Base-by-base conservation (phyloP, 176 grass and related monocot species). In the Saccharum spontaneum region DNA sequence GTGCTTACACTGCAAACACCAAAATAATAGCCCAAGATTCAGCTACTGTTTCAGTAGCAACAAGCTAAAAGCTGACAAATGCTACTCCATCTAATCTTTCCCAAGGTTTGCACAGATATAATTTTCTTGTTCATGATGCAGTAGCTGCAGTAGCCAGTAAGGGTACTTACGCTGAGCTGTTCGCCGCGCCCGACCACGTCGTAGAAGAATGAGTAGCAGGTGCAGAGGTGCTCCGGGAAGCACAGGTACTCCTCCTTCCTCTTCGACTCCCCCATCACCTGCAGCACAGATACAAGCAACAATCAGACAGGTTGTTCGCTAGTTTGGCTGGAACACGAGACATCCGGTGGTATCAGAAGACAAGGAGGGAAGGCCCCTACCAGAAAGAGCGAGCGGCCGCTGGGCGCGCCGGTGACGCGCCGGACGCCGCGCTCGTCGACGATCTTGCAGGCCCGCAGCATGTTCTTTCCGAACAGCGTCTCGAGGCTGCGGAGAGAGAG, bases 201-300 rank as follows among this genome's bases (percentile, higher is more conserved):
- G 64, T 99, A 99, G 90, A 97, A 92, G 90, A 94, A 99, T 23
- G 97, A 97, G 86, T 94, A 92, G 94, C 94, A 97, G 7, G 92
- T 94, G 90, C 97, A 99, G 78, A 94, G 90, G 84, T 99, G 90
- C 86, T 94, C 84, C 33, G 92, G 94, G 73, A 99, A 99, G 83
- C 97, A 97, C 68, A 92, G 87, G 79, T 97, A 97, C 79, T 99
- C 94, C 77, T 99, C 97, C 84, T 91, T 99, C 81, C 90, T 99
- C 86, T 71, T 99, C 22, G 94, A 99, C 55, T 99, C 97, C 68
- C 97, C 94, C 63, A 88, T 79, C 82, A 97, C 97, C 97, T 97
- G 83, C 61, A 86, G 30, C 40, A 24, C 8, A 54, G 18, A 52
- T 15, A 72, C 16, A 78, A 67, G 57, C 14, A 33, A 9, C 6